Evolutionary conservation across 495 filamentous ascomycete genomes (phyloP).

Genomic region (Tuber microsphaerosporum): DNA sequence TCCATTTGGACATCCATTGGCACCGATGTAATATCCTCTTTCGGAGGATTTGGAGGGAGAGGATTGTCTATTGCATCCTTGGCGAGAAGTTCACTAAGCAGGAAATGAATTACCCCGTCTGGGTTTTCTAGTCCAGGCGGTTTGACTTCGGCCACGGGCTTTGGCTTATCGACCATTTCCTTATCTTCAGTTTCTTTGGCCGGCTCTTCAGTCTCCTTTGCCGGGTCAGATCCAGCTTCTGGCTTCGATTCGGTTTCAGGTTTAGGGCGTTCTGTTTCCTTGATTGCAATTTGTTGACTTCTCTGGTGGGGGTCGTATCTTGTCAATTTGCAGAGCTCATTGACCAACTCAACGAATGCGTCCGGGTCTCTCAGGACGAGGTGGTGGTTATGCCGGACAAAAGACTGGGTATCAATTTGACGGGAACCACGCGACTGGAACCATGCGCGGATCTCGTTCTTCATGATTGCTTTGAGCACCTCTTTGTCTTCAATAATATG

Average conservation of each 20-base stretch:
- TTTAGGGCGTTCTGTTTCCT: slow-evolving; percentile 46
- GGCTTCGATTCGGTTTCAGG: slow-evolving; percentile 34
- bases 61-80: slow-evolving; percentile 48
- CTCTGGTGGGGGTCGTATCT: slow-evolving; percentile 51
- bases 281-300: slow-evolving; percentile 54
- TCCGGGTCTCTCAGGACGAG: slow-evolving; percentile 76
- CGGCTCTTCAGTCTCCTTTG: slow-evolving; percentile 42
- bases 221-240: slow-evolving; percentile 36
- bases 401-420: slow-evolving; percentile 62
- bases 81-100: slow-evolving; percentile 85
- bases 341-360: slow-evolving; percentile 82
- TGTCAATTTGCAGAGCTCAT: slow-evolving; percentile 69
- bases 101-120: slow-evolving; percentile 91
- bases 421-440: slow-evolving; percentile 54
- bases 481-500: slow-evolving; percentile 93
- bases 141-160: slow-evolving; percentile 60
- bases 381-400: slow-evolving; percentile 70
- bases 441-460: slow-evolving; percentile 72
- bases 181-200: slow-evolving; percentile 48
- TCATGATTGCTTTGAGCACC: slow-evolving; percentile 85
- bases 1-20: slow-evolving; percentile 44
- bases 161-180: slow-evolving; percentile 55
- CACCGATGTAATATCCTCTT: slow-evolving; percentile 15
- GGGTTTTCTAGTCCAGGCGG: slow-evolving; percentile 82
- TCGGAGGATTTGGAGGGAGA: slow-evolving; percentile 8